A percentile compares a stretch with the other conserved stretches of the same genome.
Evolutionary conservation across 768 basidiomycete species (phyloP).

Genomic region (Artomyces pyxidatus): DNA sequence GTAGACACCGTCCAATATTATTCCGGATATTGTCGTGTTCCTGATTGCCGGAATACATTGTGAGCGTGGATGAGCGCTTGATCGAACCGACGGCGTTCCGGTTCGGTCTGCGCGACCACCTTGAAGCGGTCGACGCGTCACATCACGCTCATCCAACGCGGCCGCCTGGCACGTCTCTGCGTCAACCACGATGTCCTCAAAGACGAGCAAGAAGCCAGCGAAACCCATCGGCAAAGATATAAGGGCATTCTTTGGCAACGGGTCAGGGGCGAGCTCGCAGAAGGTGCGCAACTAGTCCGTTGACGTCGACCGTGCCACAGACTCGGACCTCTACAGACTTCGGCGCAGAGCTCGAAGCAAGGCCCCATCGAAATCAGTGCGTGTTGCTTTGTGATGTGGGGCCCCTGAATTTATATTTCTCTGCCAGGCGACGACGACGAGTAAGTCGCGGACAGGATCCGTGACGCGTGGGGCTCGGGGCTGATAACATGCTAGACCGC

Average conservation of each 20-base stretch:
- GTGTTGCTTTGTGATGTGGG: not conserved
- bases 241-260: not conserved
- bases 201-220: not conserved
- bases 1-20: too few species aligned
- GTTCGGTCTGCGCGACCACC: too few species aligned
- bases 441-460: too few species aligned
- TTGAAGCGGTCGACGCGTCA: too few species aligned
- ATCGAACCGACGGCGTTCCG: too few species aligned
- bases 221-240: not conserved
- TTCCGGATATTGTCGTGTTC: too few species aligned
- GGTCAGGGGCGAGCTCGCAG: not conserved
- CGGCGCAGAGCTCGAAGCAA: not conserved
- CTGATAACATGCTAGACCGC: not conserved
- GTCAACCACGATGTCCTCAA: not conserved
- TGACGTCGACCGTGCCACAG: not conserved
- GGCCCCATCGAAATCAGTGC: not conserved
- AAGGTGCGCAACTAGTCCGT: not conserved
- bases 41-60: too few species aligned
- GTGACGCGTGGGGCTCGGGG: not conserved
- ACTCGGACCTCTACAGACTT: not conserved
- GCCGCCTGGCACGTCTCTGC: too few species aligned
- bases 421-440: conserved; percentile 13
- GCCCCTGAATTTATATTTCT: not conserved
- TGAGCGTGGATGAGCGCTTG: too few species aligned
- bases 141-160: too few species aligned